A percentile compares a stretch with the other conserved stretches of the same genome.
phyloP scores from a whole-genome alignment of 1,284 basidiomycete species.

The Chondrostereum purpureum region DNA sequence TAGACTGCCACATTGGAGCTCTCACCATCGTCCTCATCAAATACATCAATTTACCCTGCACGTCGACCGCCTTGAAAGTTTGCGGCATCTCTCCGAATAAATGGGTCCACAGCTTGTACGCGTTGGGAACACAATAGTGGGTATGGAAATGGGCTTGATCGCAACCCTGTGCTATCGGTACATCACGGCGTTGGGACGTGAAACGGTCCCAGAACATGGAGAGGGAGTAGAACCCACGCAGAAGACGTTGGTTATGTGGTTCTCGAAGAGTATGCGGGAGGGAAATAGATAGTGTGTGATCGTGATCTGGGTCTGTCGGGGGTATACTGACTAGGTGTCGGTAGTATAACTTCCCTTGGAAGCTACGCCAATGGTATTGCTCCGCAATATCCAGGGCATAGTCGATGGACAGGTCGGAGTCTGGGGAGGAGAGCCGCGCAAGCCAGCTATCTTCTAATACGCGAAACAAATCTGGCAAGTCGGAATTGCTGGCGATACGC shows the following conservation, averaged over 20 bases:
- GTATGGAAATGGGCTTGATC: not conserved
- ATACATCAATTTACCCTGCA: not conserved
- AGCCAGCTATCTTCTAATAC: not conserved
- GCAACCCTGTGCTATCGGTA: not conserved
- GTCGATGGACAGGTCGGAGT: not conserved
- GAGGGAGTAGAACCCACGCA: conserved; percentile 1
- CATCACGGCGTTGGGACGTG: not conserved
- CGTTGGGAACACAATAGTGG: not conserved
- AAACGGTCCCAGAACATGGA: not conserved
- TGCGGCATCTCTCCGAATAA: not conserved
- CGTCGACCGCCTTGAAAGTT: not conserved
- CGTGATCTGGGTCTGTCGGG: not conserved
- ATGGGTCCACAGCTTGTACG: not conserved
- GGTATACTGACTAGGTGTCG: not conserved
- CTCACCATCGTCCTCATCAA: not conserved
- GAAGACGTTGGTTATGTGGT: not conserved
- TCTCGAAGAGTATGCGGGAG: not conserved
- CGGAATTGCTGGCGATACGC: not conserved
- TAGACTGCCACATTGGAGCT: not conserved
- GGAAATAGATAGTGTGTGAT: not conserved
- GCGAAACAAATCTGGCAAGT: not conserved
- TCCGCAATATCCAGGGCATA: not conserved
- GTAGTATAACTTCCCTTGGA: not conserved
- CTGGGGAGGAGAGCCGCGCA: not conserved
- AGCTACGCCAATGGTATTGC: not conserved